A percentile compares a stretch with the other conserved stretches of the same genome.
Evolutionary conservation across 352 stramenopile species (phyloP).

Genomic region (Phytophthora nicotianae): DNA sequence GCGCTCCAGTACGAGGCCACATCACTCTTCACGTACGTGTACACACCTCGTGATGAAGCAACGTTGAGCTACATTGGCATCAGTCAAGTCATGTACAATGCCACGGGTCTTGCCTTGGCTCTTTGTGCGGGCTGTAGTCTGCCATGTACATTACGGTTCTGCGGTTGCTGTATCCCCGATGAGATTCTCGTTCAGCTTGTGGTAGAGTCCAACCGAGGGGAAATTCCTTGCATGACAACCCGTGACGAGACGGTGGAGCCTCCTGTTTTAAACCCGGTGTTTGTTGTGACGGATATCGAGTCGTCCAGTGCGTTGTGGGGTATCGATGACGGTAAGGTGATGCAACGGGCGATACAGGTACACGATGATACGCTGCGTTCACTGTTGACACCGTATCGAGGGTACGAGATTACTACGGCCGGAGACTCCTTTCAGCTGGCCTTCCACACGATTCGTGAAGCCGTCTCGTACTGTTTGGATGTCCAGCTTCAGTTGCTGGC

Average conservation of each 20-base stretch:
- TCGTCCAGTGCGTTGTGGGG: constrained; percentile 66
- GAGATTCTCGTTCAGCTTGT: constrained; percentile 51
- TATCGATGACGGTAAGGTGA: constrained; percentile 50
- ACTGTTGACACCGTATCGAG: constrained; percentile 48
- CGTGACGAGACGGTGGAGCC: constrained; percentile 17
- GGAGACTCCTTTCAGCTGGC: constrained; percentile 76
- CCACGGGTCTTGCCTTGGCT: constrained; percentile 39
- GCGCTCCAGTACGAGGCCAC: constrained; percentile 54
- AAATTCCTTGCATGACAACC: constrained; percentile 14
- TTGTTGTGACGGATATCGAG: constrained; percentile 73
- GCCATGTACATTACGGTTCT: constrained; percentile 51
- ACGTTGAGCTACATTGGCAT: constrained; percentile 45
- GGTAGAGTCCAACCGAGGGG: constrained; percentile 37
- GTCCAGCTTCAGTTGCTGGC: constrained; percentile 61
- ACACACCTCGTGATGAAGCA: constrained; percentile 25
- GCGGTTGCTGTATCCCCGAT: constrained; percentile 47
- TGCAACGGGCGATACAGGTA: constrained; percentile 48
- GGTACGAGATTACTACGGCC: constrained; percentile 78
- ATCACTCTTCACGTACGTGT: constrained; percentile 52
- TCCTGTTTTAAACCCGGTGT: constrained; percentile 50
- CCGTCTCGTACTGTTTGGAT: constrained; percentile 64
- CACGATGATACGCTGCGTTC: constrained; percentile 53
- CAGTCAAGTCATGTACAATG: constrained; percentile 49
- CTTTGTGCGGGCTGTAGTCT: constrained; percentile 58
- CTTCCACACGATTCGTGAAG: constrained; percentile 71